These are phyloP conservation scores for Aspergillus bridgeri DNA, from an alignment of 495 filamentous ascomycete species.

Conservation along the genomic window DNA sequence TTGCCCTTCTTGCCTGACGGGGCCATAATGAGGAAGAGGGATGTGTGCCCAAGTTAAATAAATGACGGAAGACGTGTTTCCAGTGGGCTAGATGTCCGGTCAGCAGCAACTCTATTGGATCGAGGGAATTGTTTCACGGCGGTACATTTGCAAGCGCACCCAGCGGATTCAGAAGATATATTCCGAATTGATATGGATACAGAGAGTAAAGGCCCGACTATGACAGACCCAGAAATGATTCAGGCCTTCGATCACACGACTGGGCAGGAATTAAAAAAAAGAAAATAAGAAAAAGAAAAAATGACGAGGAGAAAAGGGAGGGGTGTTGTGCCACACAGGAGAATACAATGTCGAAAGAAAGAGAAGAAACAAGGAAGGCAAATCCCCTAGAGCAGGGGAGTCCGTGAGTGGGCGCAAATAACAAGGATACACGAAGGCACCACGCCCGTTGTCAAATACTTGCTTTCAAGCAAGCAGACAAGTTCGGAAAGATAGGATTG, in stretches of 20 bases:
- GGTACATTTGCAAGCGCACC: conserved; percentile 37
- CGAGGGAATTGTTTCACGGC: conserved; percentile 23
- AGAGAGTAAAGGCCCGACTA: conserved; percentile 17
- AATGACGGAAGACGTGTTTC: conserved; percentile 40
- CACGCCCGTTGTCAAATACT: conserved; percentile 20
- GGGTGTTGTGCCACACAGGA: neutral
- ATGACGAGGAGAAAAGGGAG: conserved; percentile 3
- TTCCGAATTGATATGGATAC: conserved; percentile 27
- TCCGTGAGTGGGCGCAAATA: conserved; percentile 34
- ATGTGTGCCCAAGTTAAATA: conserved; percentile 36
- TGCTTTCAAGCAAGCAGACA: conserved; percentile 22
- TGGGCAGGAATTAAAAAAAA: conserved; percentile 8
- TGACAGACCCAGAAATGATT: conserved; percentile 7
- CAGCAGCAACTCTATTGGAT: conserved; percentile 33
- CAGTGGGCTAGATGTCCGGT: conserved; percentile 33
- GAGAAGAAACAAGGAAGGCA: conserved; percentile 22
- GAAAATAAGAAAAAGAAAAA: conserved; percentile 11
- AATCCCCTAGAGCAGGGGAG: conserved; percentile 17
- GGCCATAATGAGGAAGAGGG: conserved; percentile 29
- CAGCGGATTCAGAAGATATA: conserved; percentile 38
- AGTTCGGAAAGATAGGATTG: conserved; percentile 23
- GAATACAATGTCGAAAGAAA: neutral
- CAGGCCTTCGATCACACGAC: conserved; percentile 14
- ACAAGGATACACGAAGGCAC: conserved; percentile 33
- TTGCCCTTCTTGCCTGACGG: conserved; percentile 38